Conservation (phyloP, 2,329 filamentous ascomycete species). For the Calonectria fujianensis region DNA sequence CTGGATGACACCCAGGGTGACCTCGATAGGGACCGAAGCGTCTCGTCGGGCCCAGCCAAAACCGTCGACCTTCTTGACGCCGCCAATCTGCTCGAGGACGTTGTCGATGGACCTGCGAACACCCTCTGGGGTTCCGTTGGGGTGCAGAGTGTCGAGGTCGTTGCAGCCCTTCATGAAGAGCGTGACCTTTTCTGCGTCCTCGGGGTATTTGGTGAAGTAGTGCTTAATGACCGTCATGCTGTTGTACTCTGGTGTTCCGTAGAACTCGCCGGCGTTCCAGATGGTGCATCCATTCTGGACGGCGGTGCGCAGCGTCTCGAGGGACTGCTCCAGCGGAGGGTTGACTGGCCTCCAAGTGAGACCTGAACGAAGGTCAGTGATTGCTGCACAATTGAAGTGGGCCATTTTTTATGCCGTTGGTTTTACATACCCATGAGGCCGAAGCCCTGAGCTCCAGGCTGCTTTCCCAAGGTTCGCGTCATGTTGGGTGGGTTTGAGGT, state of each 20-base stretch:
- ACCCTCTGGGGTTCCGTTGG: constrained; percentile 72
- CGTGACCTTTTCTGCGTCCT: constrained; percentile 77
- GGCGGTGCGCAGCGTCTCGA: constrained; percentile 74
- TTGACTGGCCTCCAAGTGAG: constrained; percentile 65
- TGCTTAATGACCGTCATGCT: constrained; percentile 74
- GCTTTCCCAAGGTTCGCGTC: constrained; percentile 62
- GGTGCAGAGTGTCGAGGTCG: constrained; percentile 58
- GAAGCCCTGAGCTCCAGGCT: constrained; percentile 71
- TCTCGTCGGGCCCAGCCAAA: constrained; percentile 77
- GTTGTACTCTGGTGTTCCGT: constrained; percentile 76
- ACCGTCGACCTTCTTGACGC: constrained; percentile 76
- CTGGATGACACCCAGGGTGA: constrained; percentile 64
- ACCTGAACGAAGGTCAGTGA: constrained; percentile 54
- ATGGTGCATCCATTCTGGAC: constrained; percentile 66
- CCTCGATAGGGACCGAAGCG: constrained; percentile 65
- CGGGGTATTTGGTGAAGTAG: constrained; percentile 79
- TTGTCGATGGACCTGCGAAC: constrained; percentile 76
- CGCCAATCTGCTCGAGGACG: constrained; percentile 69
- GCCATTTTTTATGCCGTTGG: neutral
- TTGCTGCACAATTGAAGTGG: neutral
- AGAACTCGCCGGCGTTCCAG: constrained; percentile 81
- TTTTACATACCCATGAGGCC: constrained; percentile 70
- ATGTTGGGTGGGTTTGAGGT: constrained; percentile 39
- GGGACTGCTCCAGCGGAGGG: constrained; percentile 67
- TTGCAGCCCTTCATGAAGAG: constrained; percentile 77